Base-by-base conservation (phyloP, 345 rosid species). In the Eucalyptus decipiens region DNA sequence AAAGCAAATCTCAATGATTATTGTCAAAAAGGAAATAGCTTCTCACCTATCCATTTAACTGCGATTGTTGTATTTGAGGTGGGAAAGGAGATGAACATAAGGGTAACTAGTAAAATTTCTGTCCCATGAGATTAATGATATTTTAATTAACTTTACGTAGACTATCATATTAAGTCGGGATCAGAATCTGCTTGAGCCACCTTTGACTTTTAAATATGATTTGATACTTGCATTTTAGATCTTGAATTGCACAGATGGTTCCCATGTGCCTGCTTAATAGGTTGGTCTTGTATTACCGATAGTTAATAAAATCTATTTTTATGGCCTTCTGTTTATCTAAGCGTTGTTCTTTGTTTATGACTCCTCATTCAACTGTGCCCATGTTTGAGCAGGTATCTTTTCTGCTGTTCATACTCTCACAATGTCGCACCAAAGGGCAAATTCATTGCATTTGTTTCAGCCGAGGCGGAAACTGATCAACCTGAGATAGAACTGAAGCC, bases 381-480 rank as follows among this genome's bases (percentile, higher is more conserved):
- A 40, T 89, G 45, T 42, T 86, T 80, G 90, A 52, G 87, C 95
- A 97, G 99, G 99, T 97, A 97, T 89, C 95, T 98, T 88, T 98
- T 98, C 94, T 98, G 99, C 88, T 98, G 99, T 90, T 98, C 99
- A 76, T 97, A 95, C 91, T 88, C 99, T 85, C 99, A 97, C 93
- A 98, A 97, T 86, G 99, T 97, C n/a, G 99, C 99, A 90, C 98
- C 99, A 80, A 95, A 94, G 93, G 99, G 98, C 28, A 96, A 96
- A 89, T 97, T 93, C 93, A 96, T 97, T 86, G 99, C 99, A 50
- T 97, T 97, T 92, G 98, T 97, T 81, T 97, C 98, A 28, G 94
- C 98, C 23, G 98, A 96, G 93, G 99, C 99, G 19, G 99, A 98
- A 94, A 97, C 98, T 54, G 96, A 96, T 87, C 88, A 94, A 88